These are phyloP conservation scores for Picochlorum sp. DNA, from an alignment of 139 green algal genomes.

Conservation along the genomic window DNA sequence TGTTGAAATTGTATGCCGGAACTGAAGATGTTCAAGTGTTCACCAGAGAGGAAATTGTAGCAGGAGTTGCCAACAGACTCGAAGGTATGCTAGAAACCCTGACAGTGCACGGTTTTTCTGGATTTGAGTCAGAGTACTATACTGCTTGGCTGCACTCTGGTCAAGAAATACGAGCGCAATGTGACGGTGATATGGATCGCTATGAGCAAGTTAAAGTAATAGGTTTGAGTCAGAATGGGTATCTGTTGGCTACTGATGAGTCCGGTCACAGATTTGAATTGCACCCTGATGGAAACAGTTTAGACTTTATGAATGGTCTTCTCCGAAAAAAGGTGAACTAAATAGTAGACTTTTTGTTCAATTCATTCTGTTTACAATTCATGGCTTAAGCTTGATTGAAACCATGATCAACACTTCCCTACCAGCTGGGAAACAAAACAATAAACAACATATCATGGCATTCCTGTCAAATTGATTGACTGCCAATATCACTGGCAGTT, in stretches of 20 bases:
- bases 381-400: too few relatives aligned
- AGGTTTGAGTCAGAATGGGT: slow-evolving; percentile 51
- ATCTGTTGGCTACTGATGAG: slow-evolving; percentile 53
- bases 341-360: background rate
- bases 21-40: background rate
- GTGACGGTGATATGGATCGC: slow-evolving; percentile 1
- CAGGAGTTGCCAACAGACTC: slow-evolving; percentile 31
- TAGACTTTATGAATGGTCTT: slow-evolving; percentile 58
- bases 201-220: slow-evolving; percentile 28
- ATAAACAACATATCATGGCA: too few relatives aligned
- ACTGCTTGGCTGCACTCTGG: slow-evolving; percentile 65
- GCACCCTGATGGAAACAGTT: slow-evolving; percentile 83
- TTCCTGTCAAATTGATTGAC: too few relatives aligned
- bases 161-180: slow-evolving; percentile 44
- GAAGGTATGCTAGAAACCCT: slow-evolving; percentile 52
- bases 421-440: too few relatives aligned
- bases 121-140: slow-evolving; percentile 58
- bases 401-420: too few relatives aligned
- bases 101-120: slow-evolving; percentile 40
- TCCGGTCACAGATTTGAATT: slow-evolving; percentile 59
- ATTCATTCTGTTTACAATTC: too few relatives aligned
- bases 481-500: too few relatives aligned
- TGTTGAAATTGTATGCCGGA: slow-evolving; percentile 31
- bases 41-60: slow-evolving; percentile 34
- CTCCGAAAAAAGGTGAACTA: slow-evolving; percentile 35